Evolutionary conservation across 148 eudicot species (phyloP).

Genomic region (Drosera capensis): DNA sequence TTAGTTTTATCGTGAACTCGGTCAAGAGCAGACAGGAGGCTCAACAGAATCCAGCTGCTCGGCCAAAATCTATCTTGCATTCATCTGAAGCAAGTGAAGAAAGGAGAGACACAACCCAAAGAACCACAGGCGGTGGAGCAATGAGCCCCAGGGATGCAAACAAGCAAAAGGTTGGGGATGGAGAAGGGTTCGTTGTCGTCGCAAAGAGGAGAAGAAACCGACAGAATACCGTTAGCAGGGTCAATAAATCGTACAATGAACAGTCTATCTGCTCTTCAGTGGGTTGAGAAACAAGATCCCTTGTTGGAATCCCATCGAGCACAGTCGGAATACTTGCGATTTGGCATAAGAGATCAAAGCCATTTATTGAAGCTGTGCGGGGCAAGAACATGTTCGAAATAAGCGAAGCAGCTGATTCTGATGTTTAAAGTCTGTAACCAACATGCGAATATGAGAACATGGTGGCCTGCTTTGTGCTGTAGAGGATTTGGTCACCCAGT

Average conservation of each 20-base stretch:
- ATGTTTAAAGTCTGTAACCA: too few species aligned
- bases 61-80: constrained; percentile 17
- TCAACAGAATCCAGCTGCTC: constrained; percentile 15
- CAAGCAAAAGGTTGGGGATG: constrained; percentile 39
- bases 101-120: constrained; percentile 18
- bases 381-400: too few species aligned
- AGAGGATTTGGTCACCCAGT: too few species aligned
- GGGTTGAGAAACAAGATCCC: too few species aligned
- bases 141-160: constrained; percentile 8
- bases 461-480: too few species aligned
- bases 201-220: constrained; percentile 70
- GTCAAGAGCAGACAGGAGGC: constrained; percentile 46
- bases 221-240: constrained; percentile 45
- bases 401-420: too few species aligned
- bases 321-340: too few species aligned
- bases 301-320: too few species aligned
- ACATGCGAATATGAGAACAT: too few species aligned
- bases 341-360: too few species aligned
- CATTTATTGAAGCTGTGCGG: too few species aligned
- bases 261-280: constrained; percentile 78
- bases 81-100: constrained; percentile 64
- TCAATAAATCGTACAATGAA: constrained; percentile 45
- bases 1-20: constrained; percentile 86
- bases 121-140: constrained; percentile 13
- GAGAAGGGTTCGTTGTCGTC: constrained; percentile 86